Evolutionary conservation across 2,329 filamentous ascomycete species (phyloP), one percentile per base, ranked within the genome.

Genomic region (Aureobasidium leucospermi): DNA sequence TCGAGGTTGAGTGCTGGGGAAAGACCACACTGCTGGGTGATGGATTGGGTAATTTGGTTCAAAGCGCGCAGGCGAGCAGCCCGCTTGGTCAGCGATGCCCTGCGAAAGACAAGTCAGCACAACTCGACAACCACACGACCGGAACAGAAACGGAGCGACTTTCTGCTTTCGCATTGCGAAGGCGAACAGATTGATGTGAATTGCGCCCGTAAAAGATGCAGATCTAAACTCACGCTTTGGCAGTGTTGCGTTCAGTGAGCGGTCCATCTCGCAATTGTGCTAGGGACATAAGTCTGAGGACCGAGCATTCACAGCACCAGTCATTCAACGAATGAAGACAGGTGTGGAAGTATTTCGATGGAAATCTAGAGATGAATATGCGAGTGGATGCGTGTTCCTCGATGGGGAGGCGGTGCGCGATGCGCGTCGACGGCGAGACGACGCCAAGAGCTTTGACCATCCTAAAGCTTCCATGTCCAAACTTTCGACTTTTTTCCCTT

Each of bases 31-130:
- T 61, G 60, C n/a, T 60, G 53, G 29, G 62, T 62, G 34, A 79
- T 74, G 72, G 86, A 84, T 74, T 87, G 88, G 79, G 89, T 86
- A 81, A 89, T 84, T 68, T 83, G 81, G 79, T 88, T 96, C 69
- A 96, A 83, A 78, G 94, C 88, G 74, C 87, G 87, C 73, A 96
- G 82, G 81, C 95, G 95, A 75, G 90, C 86, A 84, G 95, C 94
- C 76, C 89, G 88, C 81, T 88, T 90, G 76, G 81, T 82, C 80
- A 88, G 84, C 82, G 77, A 78, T 63, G 65, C 66, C 66, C 73
- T 75, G 64, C 57, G 39, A 60, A 15, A 59, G 48, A 67, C 63
- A 63, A 65, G 67, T 61, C 64, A 65, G 63, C 59, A 68, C 67
- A 71, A 69, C 67, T 73, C 68, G 68, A 74, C 70, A 64, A 73